A percentile compares a stretch with the other conserved stretches of the same genome.
phyloP scores from a whole-genome alignment of 257 asterid genomes.

The Solanum arcanum region DNA sequence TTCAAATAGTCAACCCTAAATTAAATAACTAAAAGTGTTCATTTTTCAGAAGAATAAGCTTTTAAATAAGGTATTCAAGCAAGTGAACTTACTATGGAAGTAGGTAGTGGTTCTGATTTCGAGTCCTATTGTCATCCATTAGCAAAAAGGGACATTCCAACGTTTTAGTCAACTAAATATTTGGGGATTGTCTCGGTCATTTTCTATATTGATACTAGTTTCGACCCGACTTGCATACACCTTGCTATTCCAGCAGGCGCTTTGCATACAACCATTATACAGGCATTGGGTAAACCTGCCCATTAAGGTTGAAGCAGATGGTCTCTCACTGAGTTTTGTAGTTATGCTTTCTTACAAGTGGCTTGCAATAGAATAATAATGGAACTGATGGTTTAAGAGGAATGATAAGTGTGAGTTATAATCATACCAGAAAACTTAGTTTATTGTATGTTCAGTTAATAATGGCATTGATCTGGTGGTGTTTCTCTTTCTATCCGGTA shows the following conservation, averaged over 20 bases:
- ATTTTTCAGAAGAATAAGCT: not conserved
- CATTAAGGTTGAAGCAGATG: not conserved
- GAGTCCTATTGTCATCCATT: not conserved
- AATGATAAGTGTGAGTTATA: not conserved
- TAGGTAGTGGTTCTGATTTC: not conserved
- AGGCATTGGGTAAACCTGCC: not conserved
- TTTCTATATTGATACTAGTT: not conserved
- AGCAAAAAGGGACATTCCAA: not conserved
- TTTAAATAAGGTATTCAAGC: not conserved
- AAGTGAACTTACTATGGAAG: not conserved
- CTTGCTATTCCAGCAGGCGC: not conserved
- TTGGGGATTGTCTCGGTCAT: not conserved
- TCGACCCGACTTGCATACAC: not conserved
- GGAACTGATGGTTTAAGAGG: not conserved
- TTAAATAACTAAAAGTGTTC: not conserved
- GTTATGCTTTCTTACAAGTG: not conserved
- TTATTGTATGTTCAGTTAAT: not conserved
- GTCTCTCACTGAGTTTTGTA: not conserved
- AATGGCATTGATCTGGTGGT: not conserved
- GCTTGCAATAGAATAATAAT: not conserved
- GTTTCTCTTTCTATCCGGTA: not conserved
- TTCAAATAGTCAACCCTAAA: not conserved
- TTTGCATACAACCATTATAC: not conserved
- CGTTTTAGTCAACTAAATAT: not conserved
- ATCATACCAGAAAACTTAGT: not conserved